Conservation (phyloP, 768 basidiomycete genomes). For the Suillus hirtellus region DNA sequence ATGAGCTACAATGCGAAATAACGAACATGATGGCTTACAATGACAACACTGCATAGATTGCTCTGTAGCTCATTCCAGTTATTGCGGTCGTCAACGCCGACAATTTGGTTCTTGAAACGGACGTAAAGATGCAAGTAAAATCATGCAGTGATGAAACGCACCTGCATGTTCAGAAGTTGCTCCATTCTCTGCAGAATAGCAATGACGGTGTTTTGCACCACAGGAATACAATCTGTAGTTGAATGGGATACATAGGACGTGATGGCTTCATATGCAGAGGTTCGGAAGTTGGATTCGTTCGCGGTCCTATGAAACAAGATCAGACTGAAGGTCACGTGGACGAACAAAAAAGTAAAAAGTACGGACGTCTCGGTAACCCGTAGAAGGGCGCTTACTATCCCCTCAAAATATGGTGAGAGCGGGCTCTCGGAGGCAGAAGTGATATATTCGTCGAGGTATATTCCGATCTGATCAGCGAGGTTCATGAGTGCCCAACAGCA, state of each 20-base stretch:
- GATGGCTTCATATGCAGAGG: slow-evolving; percentile 95
- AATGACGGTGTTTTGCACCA: slow-evolving; percentile 80
- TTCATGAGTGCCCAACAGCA: slow-evolving; percentile 98
- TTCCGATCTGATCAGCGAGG: slow-evolving; percentile 85
- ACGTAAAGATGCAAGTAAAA: neutral
- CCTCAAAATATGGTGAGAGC: slow-evolving; percentile 89
- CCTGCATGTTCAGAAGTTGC: slow-evolving; percentile 80
- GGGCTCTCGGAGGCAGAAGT: slow-evolving; percentile 51
- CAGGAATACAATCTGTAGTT: slow-evolving; percentile 72
- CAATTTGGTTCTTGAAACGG: slow-evolving; percentile 74
- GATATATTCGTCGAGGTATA: slow-evolving; percentile 62
- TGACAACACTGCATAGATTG: slow-evolving; percentile 89
- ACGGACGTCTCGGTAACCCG: slow-evolving; percentile 84
- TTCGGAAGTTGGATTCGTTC: slow-evolving; percentile 92
- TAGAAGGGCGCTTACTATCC: slow-evolving; percentile 80
- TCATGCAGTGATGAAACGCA: slow-evolving; percentile 32
- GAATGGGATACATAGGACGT: slow-evolving; percentile 83
- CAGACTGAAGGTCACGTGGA: slow-evolving; percentile 13
- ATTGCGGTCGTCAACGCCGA: slow-evolving; percentile 94
- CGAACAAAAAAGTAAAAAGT: neutral
- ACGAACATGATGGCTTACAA: slow-evolving; percentile 50
- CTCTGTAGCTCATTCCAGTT: slow-evolving; percentile 99
- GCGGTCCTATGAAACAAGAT: slow-evolving; percentile 47
- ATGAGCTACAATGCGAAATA: slow-evolving; percentile 9
- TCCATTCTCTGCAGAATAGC: slow-evolving; percentile 91